Evolutionary conservation across 176 grass and related monocot genomes (phyloP).

Genomic region (Musa beccarii): DNA sequence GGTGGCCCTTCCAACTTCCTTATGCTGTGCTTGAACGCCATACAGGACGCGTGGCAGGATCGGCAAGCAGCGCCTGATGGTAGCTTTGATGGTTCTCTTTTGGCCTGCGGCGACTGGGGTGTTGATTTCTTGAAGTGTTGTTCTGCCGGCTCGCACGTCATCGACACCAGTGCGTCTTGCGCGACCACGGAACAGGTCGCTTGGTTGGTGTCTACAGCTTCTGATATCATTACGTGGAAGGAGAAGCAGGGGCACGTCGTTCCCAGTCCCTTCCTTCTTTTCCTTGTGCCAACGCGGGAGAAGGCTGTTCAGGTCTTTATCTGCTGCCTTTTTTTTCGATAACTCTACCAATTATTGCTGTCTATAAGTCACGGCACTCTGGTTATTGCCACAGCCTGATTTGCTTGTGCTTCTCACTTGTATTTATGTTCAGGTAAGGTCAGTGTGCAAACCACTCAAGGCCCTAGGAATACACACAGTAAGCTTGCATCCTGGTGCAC

Average conservation of each 20-base stretch:
- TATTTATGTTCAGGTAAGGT: slow-evolving; percentile 34
- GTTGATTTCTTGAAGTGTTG: slow-evolving; percentile 76
- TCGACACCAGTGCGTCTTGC: slow-evolving; percentile 46
- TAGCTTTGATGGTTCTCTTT: slow-evolving; percentile 27
- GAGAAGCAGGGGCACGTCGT: slow-evolving; percentile 67
- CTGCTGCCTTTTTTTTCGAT: background rate
- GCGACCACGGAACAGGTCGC: slow-evolving; percentile 57
- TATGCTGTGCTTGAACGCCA: slow-evolving; percentile 59
- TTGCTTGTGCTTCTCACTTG: background rate
- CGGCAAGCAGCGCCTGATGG: slow-evolving; percentile 13
- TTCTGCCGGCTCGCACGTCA: slow-evolving; percentile 36
- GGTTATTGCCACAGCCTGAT: background rate
- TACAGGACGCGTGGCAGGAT: slow-evolving; percentile 44
- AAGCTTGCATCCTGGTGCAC: slow-evolving; percentile 59
- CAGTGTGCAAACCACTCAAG: slow-evolving; percentile 68
- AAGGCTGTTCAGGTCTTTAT: slow-evolving; percentile 42
- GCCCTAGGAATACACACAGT: slow-evolving; percentile 76
- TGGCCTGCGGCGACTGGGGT: slow-evolving; percentile 52
- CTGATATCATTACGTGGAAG: slow-evolving; percentile 66
- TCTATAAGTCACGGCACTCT: slow-evolving; percentile 2
- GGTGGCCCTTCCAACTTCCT: slow-evolving; percentile 2
- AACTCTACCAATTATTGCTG: background rate
- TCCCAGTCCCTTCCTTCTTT: slow-evolving; percentile 57
- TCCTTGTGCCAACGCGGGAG: slow-evolving; percentile 64
- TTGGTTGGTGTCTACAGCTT: slow-evolving; percentile 64